Percentiles rank a stretch among this genome's conserved stretches.
Conservation (phyloP, 768 basidiomycete species). For the Neoboletus magnificus region DNA sequence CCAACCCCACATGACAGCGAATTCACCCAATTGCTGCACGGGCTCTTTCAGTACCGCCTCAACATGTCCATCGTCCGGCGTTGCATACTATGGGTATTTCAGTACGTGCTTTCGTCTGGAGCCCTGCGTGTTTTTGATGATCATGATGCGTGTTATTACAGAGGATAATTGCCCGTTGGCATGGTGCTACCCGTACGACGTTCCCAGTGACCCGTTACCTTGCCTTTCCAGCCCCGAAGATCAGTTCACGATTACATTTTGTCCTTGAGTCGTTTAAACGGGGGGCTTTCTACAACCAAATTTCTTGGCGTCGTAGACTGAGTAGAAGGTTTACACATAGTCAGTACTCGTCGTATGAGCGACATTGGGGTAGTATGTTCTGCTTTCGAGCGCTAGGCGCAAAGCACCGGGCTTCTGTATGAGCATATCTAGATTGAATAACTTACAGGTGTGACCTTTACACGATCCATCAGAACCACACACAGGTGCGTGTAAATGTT, state of each 20-base stretch:
- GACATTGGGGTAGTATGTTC: background rate
- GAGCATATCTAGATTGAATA: background rate
- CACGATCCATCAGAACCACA: background rate
- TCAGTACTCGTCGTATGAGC: background rate
- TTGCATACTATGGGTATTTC: background rate
- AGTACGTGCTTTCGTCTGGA: background rate
- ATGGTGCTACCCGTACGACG: background rate
- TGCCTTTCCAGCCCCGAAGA: background rate
- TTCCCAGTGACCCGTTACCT: background rate
- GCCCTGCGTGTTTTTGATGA: background rate
- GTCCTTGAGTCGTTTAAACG: background rate
- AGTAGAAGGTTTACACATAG: background rate
- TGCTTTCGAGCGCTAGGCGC: background rate
- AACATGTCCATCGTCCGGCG: background rate
- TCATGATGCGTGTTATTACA: background rate
- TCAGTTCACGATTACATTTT: background rate
- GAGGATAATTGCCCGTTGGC: background rate
- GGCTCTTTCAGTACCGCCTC: background rate
- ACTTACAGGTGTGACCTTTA: background rate
- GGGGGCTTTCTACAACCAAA: background rate
- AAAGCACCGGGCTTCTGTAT: background rate
- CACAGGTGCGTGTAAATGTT: no score
- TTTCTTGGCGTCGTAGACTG: background rate
- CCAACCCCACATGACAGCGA: background rate
- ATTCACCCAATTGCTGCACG: background rate